Conservation (phyloP, 2,329 filamentous ascomycete species). For the Coniella lustricola region DNA sequence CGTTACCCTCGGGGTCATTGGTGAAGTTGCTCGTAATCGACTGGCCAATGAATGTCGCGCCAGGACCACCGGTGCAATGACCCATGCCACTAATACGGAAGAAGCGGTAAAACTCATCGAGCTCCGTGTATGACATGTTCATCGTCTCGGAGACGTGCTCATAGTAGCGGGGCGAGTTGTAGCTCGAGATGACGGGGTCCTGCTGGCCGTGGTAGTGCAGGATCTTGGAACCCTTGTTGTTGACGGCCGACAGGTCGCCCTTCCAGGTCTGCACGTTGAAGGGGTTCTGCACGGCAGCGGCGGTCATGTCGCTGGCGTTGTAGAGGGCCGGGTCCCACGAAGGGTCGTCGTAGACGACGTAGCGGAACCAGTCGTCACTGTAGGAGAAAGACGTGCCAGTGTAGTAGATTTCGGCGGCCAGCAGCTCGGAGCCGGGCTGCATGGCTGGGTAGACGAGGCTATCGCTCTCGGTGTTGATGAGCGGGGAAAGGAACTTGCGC, state of each 20-base stretch:
- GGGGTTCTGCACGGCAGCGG: slow-evolving; percentile 18
- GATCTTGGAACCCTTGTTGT: slow-evolving; percentile 27
- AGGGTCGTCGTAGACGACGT: slow-evolving; percentile 39
- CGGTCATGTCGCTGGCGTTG: slow-evolving; percentile 28
- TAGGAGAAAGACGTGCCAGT: slow-evolving; percentile 35
- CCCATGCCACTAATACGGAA: slow-evolving; percentile 46
- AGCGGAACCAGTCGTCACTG: slow-evolving; percentile 40
- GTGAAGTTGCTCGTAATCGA: slow-evolving; percentile 20
- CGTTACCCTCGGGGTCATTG: slow-evolving; percentile 32
- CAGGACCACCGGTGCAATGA: slow-evolving; percentile 41
- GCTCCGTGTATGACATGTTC: slow-evolving; percentile 23
- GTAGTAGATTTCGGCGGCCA: slow-evolving; percentile 29
- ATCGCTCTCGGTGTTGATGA: slow-evolving; percentile 29
- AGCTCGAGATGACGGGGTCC: slow-evolving; percentile 36
- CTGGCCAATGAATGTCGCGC: slow-evolving; percentile 29
- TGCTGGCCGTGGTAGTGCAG: slow-evolving; percentile 38
- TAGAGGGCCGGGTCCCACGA: slow-evolving; percentile 34
- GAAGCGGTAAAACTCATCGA: slow-evolving; percentile 41
- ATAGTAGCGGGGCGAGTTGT: slow-evolving; percentile 41
- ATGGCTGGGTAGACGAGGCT: slow-evolving; percentile 42
- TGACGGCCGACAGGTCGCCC: slow-evolving; percentile 16
- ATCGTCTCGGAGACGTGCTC: slow-evolving; percentile 39
- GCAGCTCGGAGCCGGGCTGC: slow-evolving; percentile 40
- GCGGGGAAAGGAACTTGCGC: slow-evolving; percentile 6
- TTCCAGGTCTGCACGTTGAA: slow-evolving; percentile 22